Percentiles rank a stretch among this genome's conserved stretches.
phyloP scores from a whole-genome alignment of 176 grass and related monocot genomes.

The Cenchrus purpureus region DNA sequence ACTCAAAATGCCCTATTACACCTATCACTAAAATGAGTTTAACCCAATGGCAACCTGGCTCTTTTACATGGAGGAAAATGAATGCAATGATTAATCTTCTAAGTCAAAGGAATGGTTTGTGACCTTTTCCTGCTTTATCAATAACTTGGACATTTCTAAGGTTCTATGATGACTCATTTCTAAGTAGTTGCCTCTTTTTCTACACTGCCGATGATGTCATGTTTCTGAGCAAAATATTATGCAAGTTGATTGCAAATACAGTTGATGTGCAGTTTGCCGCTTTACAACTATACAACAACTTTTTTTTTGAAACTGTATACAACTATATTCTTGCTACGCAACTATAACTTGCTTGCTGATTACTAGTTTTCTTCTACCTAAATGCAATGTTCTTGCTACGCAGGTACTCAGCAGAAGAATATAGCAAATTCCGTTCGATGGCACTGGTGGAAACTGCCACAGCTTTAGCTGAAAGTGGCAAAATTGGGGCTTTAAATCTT shows the following conservation, averaged over 20 bases:
- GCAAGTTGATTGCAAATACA: slow-evolving; percentile 11
- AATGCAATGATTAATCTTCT: slow-evolving; percentile 6
- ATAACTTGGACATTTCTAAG: slow-evolving; percentile 11
- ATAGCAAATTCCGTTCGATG: slow-evolving; percentile 72
- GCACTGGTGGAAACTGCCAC: slow-evolving; percentile 70
- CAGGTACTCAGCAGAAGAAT: slow-evolving; percentile 80
- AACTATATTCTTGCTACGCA: too few relatives aligned
- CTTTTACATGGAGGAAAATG: slow-evolving; percentile 12
- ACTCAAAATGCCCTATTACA: slow-evolving; percentile 3
- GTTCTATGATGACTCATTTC: slow-evolving; percentile 20
- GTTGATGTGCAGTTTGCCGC: background rate
- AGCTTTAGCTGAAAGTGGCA: slow-evolving; percentile 89
- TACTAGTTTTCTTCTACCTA: slow-evolving; percentile 35
- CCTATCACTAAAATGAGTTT: slow-evolving; percentile 23
- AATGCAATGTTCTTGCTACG: slow-evolving; percentile 50
- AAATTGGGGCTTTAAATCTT: slow-evolving; percentile 94
- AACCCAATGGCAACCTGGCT: slow-evolving; percentile 3
- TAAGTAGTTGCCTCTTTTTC: slow-evolving; percentile 24
- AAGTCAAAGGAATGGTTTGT: slow-evolving; percentile 20
- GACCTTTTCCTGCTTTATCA: slow-evolving; percentile 10
- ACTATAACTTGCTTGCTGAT: slow-evolving; percentile 4
- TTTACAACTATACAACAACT: background rate
- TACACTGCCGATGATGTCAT: slow-evolving; percentile 10
- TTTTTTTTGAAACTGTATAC: too few relatives aligned
- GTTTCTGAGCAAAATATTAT: slow-evolving; percentile 32